Evolutionary conservation across 345 rosid genomes (phyloP), one percentile per base, ranked within the genome.

Genomic region (Citrus reticulata): DNA sequence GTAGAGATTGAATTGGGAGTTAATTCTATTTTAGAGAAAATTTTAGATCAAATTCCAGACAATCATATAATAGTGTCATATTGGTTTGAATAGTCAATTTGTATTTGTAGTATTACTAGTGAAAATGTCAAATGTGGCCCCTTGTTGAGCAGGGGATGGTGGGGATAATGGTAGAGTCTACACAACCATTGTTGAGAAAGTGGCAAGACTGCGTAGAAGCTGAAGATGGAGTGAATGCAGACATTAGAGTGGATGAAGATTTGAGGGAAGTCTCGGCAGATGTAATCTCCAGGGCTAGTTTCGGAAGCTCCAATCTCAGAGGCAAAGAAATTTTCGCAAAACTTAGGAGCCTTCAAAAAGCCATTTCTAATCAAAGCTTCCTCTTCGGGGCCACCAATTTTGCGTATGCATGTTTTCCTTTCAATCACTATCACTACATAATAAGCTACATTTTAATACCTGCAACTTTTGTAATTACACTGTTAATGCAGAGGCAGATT

Each of bases 101-200:
- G 22, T 54, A 17, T 54, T 9, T 46, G 51, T 46, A 11, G 5
- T 46, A 3, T 46, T 13, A 13, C 17, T 46, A 13, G 51, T 46
- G 51, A 46, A 46, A 46, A 46, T 13, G 51, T 3, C 51, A 68
- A 27, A 9, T 73, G 35, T 2, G 32, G 19, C 0, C 9, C 37
- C 37, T 22, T 17, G 3, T 22, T 58, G 8, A 64, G 73, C 83
- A 91, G 90, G 92, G 88, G 54, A 93, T 95, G 97, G 88, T 88
- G 70, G 91, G 89, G 58, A 83, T 86, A 62, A 88, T 95, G 90
- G 89, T 87, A 54, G 92, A 86, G 27, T 88, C 88, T 0, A 80
- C 85, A 37, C 83, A 68, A 77, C 81, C 85, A 34, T 73, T 90
- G 84, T 80, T 93, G 2, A 82, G 68, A 9, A 87, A 85, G 75